phyloP scores from a whole-genome alignment of 345 rosid species.

The Brassica incana region DNA sequence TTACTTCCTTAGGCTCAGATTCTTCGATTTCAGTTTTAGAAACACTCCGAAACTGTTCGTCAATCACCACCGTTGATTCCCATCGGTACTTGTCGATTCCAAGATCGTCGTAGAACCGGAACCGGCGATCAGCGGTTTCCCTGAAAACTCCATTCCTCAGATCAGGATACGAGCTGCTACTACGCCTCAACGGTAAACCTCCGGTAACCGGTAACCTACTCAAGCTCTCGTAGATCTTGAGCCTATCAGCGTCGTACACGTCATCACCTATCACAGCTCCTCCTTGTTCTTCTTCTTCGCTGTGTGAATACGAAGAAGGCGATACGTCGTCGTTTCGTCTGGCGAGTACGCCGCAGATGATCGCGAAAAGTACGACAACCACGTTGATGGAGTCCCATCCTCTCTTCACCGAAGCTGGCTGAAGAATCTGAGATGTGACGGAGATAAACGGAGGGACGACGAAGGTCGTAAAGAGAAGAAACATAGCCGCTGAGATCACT shows the following conservation, averaged over 20 bases:
- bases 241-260: conserved; percentile 34
- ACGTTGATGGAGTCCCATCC: conserved; percentile 74
- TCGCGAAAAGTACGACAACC: conserved; percentile 62
- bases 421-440: conserved; percentile 44
- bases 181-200: conserved; percentile 57
- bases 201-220: conserved; percentile 34
- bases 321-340: conserved; percentile 54
- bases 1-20: conserved; percentile 53
- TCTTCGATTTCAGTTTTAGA: conserved; percentile 41
- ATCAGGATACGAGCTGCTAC: conserved; percentile 80
- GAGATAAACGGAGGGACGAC: conserved; percentile 52
- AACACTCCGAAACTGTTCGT: conserved; percentile 31
- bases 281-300: background rate
- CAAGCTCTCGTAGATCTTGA: conserved; percentile 39
- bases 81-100: conserved; percentile 48
- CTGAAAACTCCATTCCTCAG: conserved; percentile 50
- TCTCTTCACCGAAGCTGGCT: conserved; percentile 47
- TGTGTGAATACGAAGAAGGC: background rate
- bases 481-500: conserved; percentile 47
- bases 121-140: conserved; percentile 50
- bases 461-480: conserved; percentile 47
- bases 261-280: conserved; percentile 29
- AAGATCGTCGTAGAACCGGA: conserved; percentile 71
- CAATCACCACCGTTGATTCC: background rate
- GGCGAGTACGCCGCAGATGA: conserved; percentile 71